These are phyloP conservation scores for Hymenoscyphus salicellus DNA, from an alignment of 2,329 filamentous ascomycete species.

Conservation along the genomic window DNA sequence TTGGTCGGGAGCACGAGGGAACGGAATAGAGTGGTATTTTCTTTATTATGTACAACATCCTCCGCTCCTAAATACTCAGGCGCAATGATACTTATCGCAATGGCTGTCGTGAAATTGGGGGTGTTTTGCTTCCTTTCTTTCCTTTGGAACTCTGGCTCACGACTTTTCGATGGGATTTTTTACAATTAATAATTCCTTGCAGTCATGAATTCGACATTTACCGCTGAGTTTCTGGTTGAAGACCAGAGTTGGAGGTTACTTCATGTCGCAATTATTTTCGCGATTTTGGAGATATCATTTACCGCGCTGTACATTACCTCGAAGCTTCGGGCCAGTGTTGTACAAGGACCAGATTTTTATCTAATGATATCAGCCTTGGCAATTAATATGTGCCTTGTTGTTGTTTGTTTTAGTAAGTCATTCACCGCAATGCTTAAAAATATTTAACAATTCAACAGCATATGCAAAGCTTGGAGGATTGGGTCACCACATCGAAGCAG, in stretches of 20 bases:
- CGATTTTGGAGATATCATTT: constrained; percentile 2
- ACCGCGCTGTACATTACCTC: constrained; percentile 1
- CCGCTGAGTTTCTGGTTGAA: constrained; percentile 5
- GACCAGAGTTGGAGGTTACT: constrained; percentile 5
- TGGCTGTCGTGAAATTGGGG: neutral
- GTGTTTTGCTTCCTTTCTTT: neutral
- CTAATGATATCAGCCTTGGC: constrained; percentile 4
- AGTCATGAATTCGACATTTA: neutral
- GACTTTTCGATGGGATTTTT: neutral
- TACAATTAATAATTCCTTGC: neutral
- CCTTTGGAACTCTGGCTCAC: neutral
- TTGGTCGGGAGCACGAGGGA: neutral
- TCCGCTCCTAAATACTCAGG: neutral
- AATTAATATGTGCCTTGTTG: constrained; percentile 1
- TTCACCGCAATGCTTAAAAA: neutral
- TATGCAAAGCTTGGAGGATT: constrained; percentile 3
- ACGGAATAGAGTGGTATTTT: neutral
- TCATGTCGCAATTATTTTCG: neutral
- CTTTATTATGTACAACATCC: neutral
- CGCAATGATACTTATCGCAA: neutral
- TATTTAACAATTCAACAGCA: neutral
- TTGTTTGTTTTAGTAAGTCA: constrained; percentile 1
- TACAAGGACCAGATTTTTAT: constrained; percentile 2
- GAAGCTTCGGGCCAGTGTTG: neutral
- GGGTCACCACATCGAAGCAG: constrained; percentile 5